These are phyloP conservation scores for Inosperma sp. DNA, from an alignment of 768 basidiomycete genomes.

Conservation along the genomic window DNA sequence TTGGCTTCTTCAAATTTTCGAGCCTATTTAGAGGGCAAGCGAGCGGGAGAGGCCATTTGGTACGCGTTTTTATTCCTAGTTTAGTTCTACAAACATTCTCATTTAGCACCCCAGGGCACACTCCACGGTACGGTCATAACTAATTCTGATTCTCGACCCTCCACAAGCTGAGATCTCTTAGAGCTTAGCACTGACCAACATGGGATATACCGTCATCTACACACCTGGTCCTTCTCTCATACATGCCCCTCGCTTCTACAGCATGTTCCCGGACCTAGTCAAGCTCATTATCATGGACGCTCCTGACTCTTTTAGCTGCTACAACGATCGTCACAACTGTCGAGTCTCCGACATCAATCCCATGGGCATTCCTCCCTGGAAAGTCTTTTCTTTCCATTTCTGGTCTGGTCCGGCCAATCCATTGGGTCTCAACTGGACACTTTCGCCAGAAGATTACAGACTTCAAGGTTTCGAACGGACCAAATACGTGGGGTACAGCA, in stretches of 20 bases:
- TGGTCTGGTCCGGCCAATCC: neutral
- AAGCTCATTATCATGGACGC: constrained; percentile 35
- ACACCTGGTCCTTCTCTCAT: neutral
- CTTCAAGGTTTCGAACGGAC: neutral
- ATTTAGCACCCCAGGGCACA: neutral
- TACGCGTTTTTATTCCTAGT: neutral
- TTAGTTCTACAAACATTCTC: neutral
- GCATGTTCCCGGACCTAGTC: constrained; percentile 21
- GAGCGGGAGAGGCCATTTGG: constrained; percentile 7
- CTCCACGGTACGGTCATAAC: constrained; percentile 1
- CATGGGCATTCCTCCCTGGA: constrained; percentile 28
- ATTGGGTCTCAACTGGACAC: neutral
- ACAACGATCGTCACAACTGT: constrained; percentile 39
- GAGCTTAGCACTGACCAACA: neutral
- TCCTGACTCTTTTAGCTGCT: constrained; percentile 36
- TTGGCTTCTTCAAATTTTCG: neutral
- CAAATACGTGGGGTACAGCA: neutral
- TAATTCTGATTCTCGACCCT: neutral
- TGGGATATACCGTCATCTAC: constrained; percentile 9
- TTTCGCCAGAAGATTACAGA: constrained; percentile 2
- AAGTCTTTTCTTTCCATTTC: neutral
- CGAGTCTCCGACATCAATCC: constrained; percentile 47
- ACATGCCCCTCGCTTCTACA: neutral
- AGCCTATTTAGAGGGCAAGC: neutral
- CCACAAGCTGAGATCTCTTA: neutral